phyloP scores from a whole-genome alignment of 192 early-diverging fungal species.

The Backusella macrospora region DNA sequence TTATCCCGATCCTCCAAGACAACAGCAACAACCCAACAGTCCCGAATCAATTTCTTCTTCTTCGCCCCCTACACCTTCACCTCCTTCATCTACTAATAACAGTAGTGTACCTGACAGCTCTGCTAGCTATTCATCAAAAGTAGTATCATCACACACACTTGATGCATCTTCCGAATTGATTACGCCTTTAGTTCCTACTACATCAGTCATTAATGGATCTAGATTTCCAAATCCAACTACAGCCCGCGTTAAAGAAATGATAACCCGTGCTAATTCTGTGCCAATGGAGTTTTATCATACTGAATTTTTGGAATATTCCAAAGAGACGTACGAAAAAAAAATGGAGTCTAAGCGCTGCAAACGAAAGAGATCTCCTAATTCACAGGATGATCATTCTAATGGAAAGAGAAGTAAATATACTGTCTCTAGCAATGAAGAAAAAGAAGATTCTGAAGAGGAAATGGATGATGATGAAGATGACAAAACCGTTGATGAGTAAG shows the following conservation, averaged over 20 bases:
- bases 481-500: slow-evolving; percentile 15
- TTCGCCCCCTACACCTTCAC: slow-evolving; percentile 8
- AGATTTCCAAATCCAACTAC: slow-evolving; percentile 19
- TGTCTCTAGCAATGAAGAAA: slow-evolving; percentile 9
- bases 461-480: slow-evolving; percentile 22
- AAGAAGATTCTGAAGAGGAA: slow-evolving; percentile 23
- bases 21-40: slow-evolving; percentile 15
- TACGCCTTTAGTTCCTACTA: background rate
- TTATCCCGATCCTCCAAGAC: slow-evolving; percentile 8
- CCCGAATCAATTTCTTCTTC: slow-evolving; percentile 22
- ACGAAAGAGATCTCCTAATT: slow-evolving; percentile 30
- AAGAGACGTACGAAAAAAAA: slow-evolving; percentile 31
- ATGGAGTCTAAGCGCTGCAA: slow-evolving; percentile 40
- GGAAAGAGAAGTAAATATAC: background rate
- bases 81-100: slow-evolving; percentile 7
- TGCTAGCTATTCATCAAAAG: background rate
- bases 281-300: slow-evolving; percentile 33
- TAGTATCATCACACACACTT: background rate
- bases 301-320: slow-evolving; percentile 31
- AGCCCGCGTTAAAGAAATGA: slow-evolving; percentile 26
- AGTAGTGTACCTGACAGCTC: background rate
- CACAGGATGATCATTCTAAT: slow-evolving; percentile 6
- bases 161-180: background rate
- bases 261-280: slow-evolving; percentile 25
- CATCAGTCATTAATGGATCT: background rate